phyloP scores from a whole-genome alignment of 169 alveolate species.

The Cryptosporidium baileyi region DNA sequence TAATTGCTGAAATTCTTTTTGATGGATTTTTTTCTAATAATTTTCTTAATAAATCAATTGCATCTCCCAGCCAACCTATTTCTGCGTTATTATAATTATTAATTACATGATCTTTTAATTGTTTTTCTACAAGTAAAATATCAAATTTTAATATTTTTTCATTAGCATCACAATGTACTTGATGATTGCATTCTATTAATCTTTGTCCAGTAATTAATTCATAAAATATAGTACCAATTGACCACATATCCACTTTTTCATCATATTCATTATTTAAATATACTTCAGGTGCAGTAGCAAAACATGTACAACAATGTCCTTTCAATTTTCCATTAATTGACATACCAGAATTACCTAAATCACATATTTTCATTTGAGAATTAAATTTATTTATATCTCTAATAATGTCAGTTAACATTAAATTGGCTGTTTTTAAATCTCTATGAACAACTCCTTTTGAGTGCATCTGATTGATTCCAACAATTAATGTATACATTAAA shows the following conservation, averaged over 20 bases:
- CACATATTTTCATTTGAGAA: conserved; percentile 84
- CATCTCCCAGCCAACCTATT: conserved; percentile 29
- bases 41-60: conserved; percentile 32
- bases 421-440: conserved; percentile 87
- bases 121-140: conserved; percentile 8
- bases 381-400: conserved; percentile 67
- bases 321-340: conserved; percentile 55
- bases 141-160: conserved; percentile 63
- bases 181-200: conserved; percentile 72
- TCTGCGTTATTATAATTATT: not conserved
- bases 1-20: conserved; percentile 49
- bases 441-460: conserved; percentile 86
- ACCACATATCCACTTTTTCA: conserved; percentile 83
- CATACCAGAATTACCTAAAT: conserved; percentile 88
- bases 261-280: conserved; percentile 79
- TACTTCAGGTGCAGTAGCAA: conserved; percentile 85
- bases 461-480: conserved; percentile 75
- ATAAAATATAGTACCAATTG: conserved; percentile 80
- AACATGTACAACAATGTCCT: conserved; percentile 81
- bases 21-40: conserved; percentile 54
- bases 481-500: conserved; percentile 45
- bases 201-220: conserved; percentile 76
- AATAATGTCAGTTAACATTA: conserved; percentile 78
- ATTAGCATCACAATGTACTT: conserved; percentile 56
- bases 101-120: conserved; percentile 6